Percentiles rank a stretch among this genome's conserved stretches.
These are phyloP conservation scores for Linnemannia schmuckeri DNA, from an alignment of 192 early-diverging fungal genomes.

Conservation along the genomic window DNA sequence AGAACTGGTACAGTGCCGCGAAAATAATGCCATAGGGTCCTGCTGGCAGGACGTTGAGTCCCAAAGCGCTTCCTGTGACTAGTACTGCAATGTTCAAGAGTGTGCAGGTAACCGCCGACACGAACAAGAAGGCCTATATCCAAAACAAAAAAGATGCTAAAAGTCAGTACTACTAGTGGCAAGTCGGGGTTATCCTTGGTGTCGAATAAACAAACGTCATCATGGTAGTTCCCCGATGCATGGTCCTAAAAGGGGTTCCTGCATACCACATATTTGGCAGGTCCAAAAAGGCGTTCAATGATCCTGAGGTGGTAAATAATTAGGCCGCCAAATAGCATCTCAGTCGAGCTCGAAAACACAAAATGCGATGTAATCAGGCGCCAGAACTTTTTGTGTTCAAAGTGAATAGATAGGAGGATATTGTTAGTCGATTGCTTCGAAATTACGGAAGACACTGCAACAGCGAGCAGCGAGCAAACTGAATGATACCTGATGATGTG, in stretches of 20 bases:
- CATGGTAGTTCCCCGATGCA: not conserved
- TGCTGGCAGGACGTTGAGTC: slow-evolving; percentile 62
- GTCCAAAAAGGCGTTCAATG: slow-evolving; percentile 74
- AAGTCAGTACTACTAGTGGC: not conserved
- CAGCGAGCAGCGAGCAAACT: too few species aligned
- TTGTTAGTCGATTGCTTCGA: not conserved
- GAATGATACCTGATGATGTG: slow-evolving; percentile 68
- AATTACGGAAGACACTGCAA: not conserved
- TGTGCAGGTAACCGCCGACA: slow-evolving; percentile 62
- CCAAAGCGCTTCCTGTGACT: slow-evolving; percentile 57
- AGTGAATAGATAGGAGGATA: not conserved
- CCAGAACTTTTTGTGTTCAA: slow-evolving; percentile 64
- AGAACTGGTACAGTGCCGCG: slow-evolving; percentile 69
- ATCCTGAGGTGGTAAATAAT: slow-evolving; percentile 69
- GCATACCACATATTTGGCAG: slow-evolving; percentile 71
- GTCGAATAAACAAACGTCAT: not conserved
- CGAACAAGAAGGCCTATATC: slow-evolving; percentile 65
- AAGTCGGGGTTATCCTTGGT: not conserved
- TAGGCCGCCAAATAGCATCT: slow-evolving; percentile 71
- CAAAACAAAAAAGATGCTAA: not conserved
- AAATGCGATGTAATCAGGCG: slow-evolving; percentile 68
- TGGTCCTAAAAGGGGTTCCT: not conserved
- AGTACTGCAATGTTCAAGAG: slow-evolving; percentile 67
- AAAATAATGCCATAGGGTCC: slow-evolving; percentile 74
- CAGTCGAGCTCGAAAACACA: slow-evolving; percentile 67